Evolutionary conservation across 192 early-diverging fungal genomes (phyloP), one percentile per base, ranked within the genome.

Genomic region (Glomus cerebriforme): DNA sequence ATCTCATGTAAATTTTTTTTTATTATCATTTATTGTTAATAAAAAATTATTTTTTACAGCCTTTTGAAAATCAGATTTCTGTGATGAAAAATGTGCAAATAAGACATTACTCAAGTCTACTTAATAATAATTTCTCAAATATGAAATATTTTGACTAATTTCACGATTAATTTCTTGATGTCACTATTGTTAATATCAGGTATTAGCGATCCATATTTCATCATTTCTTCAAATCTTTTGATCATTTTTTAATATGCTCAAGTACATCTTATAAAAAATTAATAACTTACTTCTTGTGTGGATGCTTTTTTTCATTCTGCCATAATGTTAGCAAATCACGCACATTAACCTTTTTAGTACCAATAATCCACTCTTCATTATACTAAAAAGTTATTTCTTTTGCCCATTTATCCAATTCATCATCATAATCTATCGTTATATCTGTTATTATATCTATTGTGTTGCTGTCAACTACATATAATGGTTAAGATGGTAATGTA

Each of bases 341-440:
- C 35, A 76, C 60, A 76, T 76, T 76, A 1, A 63, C 35, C 62
- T n/a, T n/a, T n/a, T n/a, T 76, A 76, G 22, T 64, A 43, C 35
- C 74, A 37, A 76, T 32, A 76, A 76, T 43, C 74, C 60, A 76
- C 47, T 76, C 60, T 29, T 34, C 74, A 76, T 76, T 59, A 64
- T 60, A 0, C 74, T 76, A 60, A 76, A 76, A 31, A 76, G 74
- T 76, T 45, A 31, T 65, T 65, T 76, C 47, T n/a, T 45, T 76
- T 26, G 74, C 59, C 29, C n/a, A 64, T 63, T 63, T 76, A 27
- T 76, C 60, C 29, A 76, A 26, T 60, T 37, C 59, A 37, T 76
- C 35, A 64, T 76, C 29, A 73, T 73, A 70, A 47, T 37, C 68
- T 27, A 47, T 70, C 29, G 63, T 1, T 65, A 31, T 35, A 65